Percentiles rank a stretch among this genome's conserved stretches.
phyloP scores from a whole-genome alignment of 192 early-diverging fungal species.

The Paraglomus brasilianum region DNA sequence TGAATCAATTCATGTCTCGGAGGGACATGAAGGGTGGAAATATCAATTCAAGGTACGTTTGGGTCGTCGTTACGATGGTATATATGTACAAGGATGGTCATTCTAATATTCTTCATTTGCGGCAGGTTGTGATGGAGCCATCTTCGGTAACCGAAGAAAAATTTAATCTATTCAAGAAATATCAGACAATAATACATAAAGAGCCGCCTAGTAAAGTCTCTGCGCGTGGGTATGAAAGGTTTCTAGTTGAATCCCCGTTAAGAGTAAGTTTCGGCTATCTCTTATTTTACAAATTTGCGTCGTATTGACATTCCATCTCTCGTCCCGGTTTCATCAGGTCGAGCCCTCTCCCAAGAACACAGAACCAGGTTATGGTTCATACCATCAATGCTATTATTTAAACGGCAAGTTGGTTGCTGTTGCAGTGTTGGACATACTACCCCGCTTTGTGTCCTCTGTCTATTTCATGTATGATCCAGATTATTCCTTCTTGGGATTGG shows the following conservation, averaged over 20 bases:
- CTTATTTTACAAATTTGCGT: background rate
- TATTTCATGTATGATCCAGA: constrained; percentile 95
- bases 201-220: constrained; percentile 60
- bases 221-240: constrained; percentile 53
- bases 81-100: background rate
- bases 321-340: constrained; percentile 1
- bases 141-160: constrained; percentile 72
- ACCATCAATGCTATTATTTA: constrained; percentile 91
- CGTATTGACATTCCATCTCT: background rate
- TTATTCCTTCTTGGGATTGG: constrained; percentile 71
- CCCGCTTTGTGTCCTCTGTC: constrained; percentile 84
- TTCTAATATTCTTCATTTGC: background rate
- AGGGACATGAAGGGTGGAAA: constrained; percentile 38
- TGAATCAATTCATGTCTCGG: constrained; percentile 34
- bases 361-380: constrained; percentile 66
- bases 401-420: constrained; percentile 82
- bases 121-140: constrained; percentile 58
- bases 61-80: too few species aligned
- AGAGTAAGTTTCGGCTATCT: constrained; percentile 32
- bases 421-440: constrained; percentile 91
- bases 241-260: constrained; percentile 79
- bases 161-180: constrained; percentile 73
- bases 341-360: constrained; percentile 19
- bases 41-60: constrained; percentile 34
- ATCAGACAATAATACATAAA: constrained; percentile 80